Base-by-base conservation (phyloP, 2,329 filamentous ascomycete species). In the Stachybotrys elegans region DNA sequence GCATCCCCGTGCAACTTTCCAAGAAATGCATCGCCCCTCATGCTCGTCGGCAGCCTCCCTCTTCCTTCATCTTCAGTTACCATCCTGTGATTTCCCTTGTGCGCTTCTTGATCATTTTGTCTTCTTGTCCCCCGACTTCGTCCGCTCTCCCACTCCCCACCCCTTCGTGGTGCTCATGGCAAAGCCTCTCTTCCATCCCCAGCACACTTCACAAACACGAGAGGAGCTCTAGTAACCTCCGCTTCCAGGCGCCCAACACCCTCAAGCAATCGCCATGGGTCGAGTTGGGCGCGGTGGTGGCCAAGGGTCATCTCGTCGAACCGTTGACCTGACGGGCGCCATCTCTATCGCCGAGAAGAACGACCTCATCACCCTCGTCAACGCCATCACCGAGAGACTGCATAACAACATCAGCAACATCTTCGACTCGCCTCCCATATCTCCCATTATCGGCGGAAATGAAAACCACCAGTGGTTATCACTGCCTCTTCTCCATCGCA, bases 341-440 rank as follows among this genome's bases (percentile, higher is more conserved):
- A 58, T 81, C 29, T 73, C 62, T 17, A 37, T 60, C 5, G 62
- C 68, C 2, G 76, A 82, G 54, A 73, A 69, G 51, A 65, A 66
- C 23, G 77, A 82, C 45, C 59, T 84, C 32, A 61, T 67, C n/a
- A 63, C 67, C 4, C 67, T 84, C 12, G 60, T 79, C 45, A 66
- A 58, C 21, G 68, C 69, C 37, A 75, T 81, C 48, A 75, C 73
- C 27, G 78, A 81, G 40, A 67, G 67, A 29, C 78, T 83, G 67
- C 69, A 74, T 44, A 70, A 68, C 42, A 70, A 78, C 32, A 66
- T 82, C 46, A 66, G 59, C 48, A 67, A 70, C 42, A 68, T 70
- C 46, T 82, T 83, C 50, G 75, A 79, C 50, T 68, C 65, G 6
- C 64, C 72, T 19, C 61, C 63, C 14, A 55, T 59, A 25, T 57